Base-by-base conservation (phyloP, 176 grass and related monocot species). In the Lolium multiflorum region DNA sequence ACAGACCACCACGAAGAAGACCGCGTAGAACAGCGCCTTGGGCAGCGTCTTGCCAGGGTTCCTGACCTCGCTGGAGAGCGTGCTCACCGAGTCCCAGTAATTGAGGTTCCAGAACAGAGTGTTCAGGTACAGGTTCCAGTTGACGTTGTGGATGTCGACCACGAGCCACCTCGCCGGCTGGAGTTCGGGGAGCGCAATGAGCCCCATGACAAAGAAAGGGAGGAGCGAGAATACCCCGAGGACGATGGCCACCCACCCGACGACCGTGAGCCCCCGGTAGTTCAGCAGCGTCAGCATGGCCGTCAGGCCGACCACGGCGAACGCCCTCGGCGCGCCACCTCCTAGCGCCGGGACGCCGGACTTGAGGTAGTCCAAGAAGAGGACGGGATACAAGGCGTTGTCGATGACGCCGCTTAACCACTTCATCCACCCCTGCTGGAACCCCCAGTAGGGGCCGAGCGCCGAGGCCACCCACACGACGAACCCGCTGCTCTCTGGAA, bases 21-120 rank as follows among this genome's bases (percentile, higher is more conserved):
- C 74, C 49, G 74, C 49, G 16, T 76, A 76, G 49, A 88, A 83
- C 24, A 90, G 75, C 2, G 91, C 88, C 64, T 83, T 93, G 71
- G 91, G 91, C n/a, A 93, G 61, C 31, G 88, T 86, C 74, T 76
- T 76, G 4, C 7, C 22, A 0, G 74, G 49, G 49, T 76, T 76
- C 74, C 18, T 35, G 22, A 76, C 49, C 74, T 76, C 74, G 8
- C 74, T 49, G 74, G 74, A 55, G 0, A 76, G 15, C 14, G 49
- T 76, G 49, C 49, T 76, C 49, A 55, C 26, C 9, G 74, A 76
- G 74, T 76, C 74, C 74, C 74, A 55, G 49, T 76, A 55, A 6
- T 76, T 76, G 25, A 76, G 74, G 74, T 76, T 76, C 74, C 73
- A 76, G 25, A 76, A 76, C 25, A 76, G 73, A 55, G 74, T 76